Conservation (phyloP, 768 basidiomycete genomes). For the Boletus subcaerulescens region DNA sequence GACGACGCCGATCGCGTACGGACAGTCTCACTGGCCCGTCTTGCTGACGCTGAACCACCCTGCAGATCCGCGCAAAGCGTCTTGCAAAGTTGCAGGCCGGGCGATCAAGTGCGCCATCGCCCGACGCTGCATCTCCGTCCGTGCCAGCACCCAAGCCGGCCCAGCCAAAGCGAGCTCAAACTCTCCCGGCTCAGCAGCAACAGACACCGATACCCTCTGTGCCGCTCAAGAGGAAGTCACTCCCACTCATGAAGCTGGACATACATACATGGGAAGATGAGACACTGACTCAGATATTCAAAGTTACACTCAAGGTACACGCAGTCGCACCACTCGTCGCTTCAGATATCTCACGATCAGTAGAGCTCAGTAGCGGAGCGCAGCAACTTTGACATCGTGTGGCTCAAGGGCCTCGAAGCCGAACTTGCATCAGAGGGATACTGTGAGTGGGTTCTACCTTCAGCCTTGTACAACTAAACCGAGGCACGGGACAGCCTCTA, state of each 20-base stretch:
- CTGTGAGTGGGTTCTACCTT: constrained; percentile 28
- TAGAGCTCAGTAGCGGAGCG: constrained; percentile 59
- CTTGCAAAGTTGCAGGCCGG: constrained; percentile 75
- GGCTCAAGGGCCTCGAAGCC: constrained; percentile 72
- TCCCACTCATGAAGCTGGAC: constrained; percentile 44
- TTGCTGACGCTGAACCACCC: neutral
- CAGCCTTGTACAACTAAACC: neutral
- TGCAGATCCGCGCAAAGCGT: constrained; percentile 87
- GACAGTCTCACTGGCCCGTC: neutral
- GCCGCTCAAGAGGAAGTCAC: constrained; percentile 49
- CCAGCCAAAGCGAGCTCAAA: constrained; percentile 33
- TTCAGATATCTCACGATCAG: constrained; percentile 7
- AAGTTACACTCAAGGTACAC: constrained; percentile 77
- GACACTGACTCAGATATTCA: constrained; percentile 62
- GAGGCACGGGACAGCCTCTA: constrained; percentile 26
- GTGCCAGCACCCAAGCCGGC: constrained; percentile 32
- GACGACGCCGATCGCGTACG: constrained; percentile 81
- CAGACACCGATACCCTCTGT: constrained; percentile 33
- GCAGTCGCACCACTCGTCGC: neutral
- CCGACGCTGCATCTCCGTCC: constrained; percentile 19
- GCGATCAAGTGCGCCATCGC: constrained; percentile 37
- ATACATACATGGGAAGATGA: constrained; percentile 71
- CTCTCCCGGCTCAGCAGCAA: constrained; percentile 17
- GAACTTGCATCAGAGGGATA: constrained; percentile 65
- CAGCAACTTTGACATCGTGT: constrained; percentile 67